Evolutionary conservation across 306 rosid species (phyloP).

Genomic region (Begonia loranthoides): DNA sequence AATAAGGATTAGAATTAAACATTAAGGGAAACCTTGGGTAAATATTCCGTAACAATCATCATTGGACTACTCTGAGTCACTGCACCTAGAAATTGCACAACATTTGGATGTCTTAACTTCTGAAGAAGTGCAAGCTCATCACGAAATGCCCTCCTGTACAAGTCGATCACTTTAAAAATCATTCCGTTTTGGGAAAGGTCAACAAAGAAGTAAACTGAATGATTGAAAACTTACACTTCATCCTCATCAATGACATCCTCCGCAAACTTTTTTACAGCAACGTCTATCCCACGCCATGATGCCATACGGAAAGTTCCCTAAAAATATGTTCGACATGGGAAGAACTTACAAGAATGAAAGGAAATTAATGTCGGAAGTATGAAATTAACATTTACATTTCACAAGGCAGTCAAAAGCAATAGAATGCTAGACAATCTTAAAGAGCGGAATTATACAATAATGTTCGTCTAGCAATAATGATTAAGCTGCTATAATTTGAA

Average conservation of each 20-base stretch:
- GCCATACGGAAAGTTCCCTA: conserved; percentile 85
- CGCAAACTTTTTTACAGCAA: conserved; percentile 76
- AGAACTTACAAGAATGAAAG: no score
- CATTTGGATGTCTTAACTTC: conserved; percentile 95
- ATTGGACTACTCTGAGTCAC: conserved; percentile 97
- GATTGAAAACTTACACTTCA: conserved; percentile 58
- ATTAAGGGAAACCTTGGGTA: conserved; percentile 59
- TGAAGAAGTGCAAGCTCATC: conserved; percentile 90
- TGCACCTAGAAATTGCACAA: conserved; percentile 95
- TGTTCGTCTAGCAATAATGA: no score
- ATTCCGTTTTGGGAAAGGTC: not conserved
- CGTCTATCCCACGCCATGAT: conserved; percentile 88
- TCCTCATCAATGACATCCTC: conserved; percentile 53
- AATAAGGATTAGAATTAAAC: not conserved
- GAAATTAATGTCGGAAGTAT: no score
- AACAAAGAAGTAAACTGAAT: not conserved
- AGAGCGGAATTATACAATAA: no score
- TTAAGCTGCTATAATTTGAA: no score
- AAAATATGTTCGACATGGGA: not conserved
- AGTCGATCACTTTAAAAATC: conserved; percentile 10
- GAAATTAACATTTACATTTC: no score
- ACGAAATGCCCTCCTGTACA: conserved; percentile 72
- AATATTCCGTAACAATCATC: conserved; percentile 96
- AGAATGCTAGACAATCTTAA: no score
- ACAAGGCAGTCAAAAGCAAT: no score